Evolutionary conservation across 768 basidiomycete species (phyloP).

Genomic region (Leucosporidium creatinivorum): DNA sequence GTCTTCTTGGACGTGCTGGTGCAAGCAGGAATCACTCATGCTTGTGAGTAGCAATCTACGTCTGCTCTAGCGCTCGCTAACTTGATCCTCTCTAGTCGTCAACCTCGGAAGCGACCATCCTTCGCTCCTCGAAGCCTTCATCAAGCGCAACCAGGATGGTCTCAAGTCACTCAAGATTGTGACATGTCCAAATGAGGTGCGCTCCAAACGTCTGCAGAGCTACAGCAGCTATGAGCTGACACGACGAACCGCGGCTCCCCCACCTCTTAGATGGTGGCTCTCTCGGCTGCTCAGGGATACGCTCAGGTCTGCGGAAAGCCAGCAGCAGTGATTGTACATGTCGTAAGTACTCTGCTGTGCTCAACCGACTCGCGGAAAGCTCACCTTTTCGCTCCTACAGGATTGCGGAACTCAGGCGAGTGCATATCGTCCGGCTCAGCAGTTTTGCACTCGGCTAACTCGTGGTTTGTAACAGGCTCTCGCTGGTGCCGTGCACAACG

Average conservation of each 20-base stretch:
- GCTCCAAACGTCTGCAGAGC: not conserved
- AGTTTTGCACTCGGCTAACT: not conserved
- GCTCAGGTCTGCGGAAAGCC: slow-evolving; percentile 59
- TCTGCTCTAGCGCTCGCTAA: not conserved
- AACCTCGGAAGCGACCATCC: slow-evolving; percentile 76
- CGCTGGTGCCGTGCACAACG: slow-evolving; percentile 66
- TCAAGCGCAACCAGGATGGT: slow-evolving; percentile 49
- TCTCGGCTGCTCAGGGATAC: slow-evolving; percentile 66
- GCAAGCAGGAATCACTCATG: slow-evolving; percentile 24
- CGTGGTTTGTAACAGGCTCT: slow-evolving; percentile 48
- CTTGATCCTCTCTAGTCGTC: slow-evolving; percentile 48
- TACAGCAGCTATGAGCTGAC: not conserved
- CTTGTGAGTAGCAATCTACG: slow-evolving; percentile 10
- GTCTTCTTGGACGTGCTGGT: slow-evolving; percentile 50
- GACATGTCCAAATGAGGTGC: slow-evolving; percentile 59
- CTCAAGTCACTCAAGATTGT: slow-evolving; percentile 51
- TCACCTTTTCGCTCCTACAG: not conserved
- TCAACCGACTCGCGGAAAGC: slow-evolving; percentile 33
- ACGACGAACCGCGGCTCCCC: no score
- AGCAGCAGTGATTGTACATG: slow-evolving; percentile 66
- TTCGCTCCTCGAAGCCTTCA: slow-evolving; percentile 61
- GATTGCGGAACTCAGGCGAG: slow-evolving; percentile 27
- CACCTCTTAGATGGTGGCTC: slow-evolving; percentile 52
- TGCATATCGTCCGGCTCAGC: not conserved
- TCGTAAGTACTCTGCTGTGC: slow-evolving; percentile 62